Percentiles rank a stretch among this genome's conserved stretches.
These are phyloP conservation scores for Whalleya microplaca DNA, from an alignment of 2,329 filamentous ascomycete species.

Conservation along the genomic window DNA sequence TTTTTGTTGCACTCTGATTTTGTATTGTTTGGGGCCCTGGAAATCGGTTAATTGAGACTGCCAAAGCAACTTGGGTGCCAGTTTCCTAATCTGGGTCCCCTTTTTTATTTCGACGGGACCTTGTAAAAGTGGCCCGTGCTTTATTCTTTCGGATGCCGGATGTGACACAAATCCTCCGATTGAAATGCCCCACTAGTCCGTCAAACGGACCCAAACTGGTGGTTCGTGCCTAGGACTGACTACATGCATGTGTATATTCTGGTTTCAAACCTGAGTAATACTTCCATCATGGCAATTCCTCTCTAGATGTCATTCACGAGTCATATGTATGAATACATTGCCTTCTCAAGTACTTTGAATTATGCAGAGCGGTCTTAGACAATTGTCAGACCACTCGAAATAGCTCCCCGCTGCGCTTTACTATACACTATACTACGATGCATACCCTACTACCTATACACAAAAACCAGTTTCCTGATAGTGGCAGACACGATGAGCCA, in stretches of 20 bases:
- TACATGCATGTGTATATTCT: neutral
- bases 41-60: constrained; percentile 15
- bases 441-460: constrained; percentile 33
- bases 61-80: constrained; percentile 15
- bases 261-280: too few relatives aligned
- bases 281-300: too few relatives aligned
- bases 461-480: constrained; percentile 27
- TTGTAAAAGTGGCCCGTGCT: constrained; percentile 14
- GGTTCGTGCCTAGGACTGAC: neutral
- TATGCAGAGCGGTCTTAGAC: constrained; percentile 4
- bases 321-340: constrained; percentile 2
- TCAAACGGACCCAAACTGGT: neutral
- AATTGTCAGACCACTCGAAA: constrained; percentile 9
- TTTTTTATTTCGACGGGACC: constrained; percentile 16
- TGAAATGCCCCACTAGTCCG: neutral
- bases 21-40: constrained; percentile 25
- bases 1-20: constrained; percentile 29
- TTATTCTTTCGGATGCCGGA: neutral
- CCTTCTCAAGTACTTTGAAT: constrained; percentile 6
- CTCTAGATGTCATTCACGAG: neutral
- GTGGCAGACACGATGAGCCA: constrained; percentile 20
- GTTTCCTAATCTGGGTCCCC: constrained; percentile 18
- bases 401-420: constrained; percentile 18
- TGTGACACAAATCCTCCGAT: neutral
- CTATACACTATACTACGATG: constrained; percentile 34